Evolutionary conservation across 176 grass and related monocot species (phyloP).

Genomic region (Oryza rufipogon): DNA sequence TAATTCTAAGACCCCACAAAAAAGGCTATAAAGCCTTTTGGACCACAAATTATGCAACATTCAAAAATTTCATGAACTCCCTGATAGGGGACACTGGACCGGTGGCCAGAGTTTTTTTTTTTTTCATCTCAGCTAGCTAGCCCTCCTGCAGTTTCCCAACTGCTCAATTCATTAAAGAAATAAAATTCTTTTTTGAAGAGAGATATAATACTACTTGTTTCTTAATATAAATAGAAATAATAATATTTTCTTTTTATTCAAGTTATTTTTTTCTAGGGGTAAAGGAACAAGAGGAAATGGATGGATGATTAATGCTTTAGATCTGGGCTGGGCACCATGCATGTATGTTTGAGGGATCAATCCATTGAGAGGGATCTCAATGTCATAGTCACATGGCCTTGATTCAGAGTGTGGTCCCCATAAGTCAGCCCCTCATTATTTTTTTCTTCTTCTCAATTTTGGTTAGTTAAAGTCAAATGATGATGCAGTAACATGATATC

Average conservation of each 20-base stretch:
- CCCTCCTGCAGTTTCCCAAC: not conserved
- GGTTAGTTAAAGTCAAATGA: not conserved
- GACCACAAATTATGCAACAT: constrained; percentile 26
- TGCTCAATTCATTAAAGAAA: not conserved
- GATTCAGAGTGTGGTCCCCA: constrained; percentile 26
- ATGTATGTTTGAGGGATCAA: constrained; percentile 18
- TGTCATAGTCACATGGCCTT: constrained; percentile 26
- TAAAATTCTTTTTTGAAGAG: not conserved
- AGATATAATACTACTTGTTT: not conserved
- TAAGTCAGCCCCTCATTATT: not conserved
- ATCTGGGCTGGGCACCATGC: constrained; percentile 8
- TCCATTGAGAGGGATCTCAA: not conserved
- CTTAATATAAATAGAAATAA: not conserved
- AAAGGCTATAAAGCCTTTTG: not conserved
- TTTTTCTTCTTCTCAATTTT: not conserved
- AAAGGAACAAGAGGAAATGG: not conserved
- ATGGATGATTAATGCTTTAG: constrained; percentile 27
- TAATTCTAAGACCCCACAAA: constrained; percentile 36
- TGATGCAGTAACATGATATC: not conserved
- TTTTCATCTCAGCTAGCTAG: not conserved
- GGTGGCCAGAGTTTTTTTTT: not conserved
- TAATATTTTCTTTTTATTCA: not conserved
- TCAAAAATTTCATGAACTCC: not conserved
- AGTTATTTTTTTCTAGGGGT: not conserved
- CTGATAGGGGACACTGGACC: not conserved